Base-by-base conservation (phyloP, 495 filamentous ascomycete genomes). In the Oidiodendron maius region DNA sequence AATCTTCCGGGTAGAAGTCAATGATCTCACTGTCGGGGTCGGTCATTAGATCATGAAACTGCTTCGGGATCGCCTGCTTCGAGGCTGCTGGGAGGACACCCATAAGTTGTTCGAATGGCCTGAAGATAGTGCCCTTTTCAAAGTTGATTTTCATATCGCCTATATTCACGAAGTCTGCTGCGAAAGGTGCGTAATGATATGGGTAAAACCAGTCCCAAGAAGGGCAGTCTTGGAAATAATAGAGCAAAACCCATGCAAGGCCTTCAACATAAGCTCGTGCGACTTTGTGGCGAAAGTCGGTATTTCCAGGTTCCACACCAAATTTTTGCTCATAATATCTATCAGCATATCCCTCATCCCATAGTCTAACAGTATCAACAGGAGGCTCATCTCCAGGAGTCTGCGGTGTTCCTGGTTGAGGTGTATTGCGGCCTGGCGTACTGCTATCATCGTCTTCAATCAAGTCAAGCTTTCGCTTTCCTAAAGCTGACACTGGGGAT, bases 161-260 rank as follows among this genome's bases (percentile, higher is more conserved):
- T 25, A 99, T 72, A 42, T 93, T 86, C 43, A 83, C 82, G 62
- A 99, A 99, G 65, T 99, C 93, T 37, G 89, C 85, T 1, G 94
- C 93, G 67, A 96, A 97, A 10, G 93, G 93, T 3, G 93, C 94
- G 60, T 99, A 99, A 63, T 99, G 93, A 61, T 97, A 91, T 1
- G 93, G 93, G 59, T 95, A 99, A 61, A 90, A 99, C 93, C 93
- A 99, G 42, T 84, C 91, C 93, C 94, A 97, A 2, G 88, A 95
- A 10, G 94, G 89, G 58, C 93, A 97, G 15, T 94, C 93, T 65
- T 99, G 93, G 63, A 96, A 94, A 64, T 99, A 99, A 61, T 99
- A 99, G 15, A 84, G 72, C 20, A 99, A 70, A n/a, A 97, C 93
- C 93, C 94, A 99, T 26, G 85, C 85, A n/a, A 97, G 77, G 39